phyloP scores from a whole-genome alignment of 2,329 filamentous ascomycete genomes.

The Exserohilum turcica region DNA sequence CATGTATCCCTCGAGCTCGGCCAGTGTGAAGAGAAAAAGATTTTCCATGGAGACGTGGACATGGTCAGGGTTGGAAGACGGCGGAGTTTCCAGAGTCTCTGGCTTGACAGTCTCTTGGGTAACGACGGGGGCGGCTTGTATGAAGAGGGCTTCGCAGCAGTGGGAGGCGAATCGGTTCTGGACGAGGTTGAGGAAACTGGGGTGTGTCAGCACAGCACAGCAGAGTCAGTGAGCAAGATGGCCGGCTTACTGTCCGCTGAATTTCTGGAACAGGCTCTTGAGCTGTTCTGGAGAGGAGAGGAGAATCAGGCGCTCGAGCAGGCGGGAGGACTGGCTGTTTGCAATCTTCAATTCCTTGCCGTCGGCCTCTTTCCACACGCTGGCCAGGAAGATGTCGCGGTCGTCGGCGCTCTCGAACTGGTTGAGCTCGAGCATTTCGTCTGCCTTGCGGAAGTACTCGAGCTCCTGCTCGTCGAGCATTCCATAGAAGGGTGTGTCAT shows the following conservation, averaged over 20 bases:
- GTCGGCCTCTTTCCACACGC: slow-evolving; percentile 82
- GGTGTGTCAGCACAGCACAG: slow-evolving; percentile 16
- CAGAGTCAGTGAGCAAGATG: neutral
- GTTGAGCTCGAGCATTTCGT: slow-evolving; percentile 87
- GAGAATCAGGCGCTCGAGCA: slow-evolving; percentile 90
- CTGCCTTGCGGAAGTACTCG: slow-evolving; percentile 90
- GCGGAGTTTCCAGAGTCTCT: slow-evolving; percentile 49
- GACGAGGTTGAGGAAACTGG: slow-evolving; percentile 79
- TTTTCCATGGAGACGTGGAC: slow-evolving; percentile 75
- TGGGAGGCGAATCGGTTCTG: slow-evolving; percentile 97
- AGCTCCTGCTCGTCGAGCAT: slow-evolving; percentile 92
- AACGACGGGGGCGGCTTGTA: slow-evolving; percentile 78
- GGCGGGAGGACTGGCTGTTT: slow-evolving; percentile 88
- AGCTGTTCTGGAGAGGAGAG: slow-evolving; percentile 79
- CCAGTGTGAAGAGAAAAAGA: slow-evolving; percentile 79
- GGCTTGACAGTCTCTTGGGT: slow-evolving; percentile 69
- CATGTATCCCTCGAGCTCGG: slow-evolving; percentile 86
- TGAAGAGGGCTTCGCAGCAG: slow-evolving; percentile 92
- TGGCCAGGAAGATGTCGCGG: slow-evolving; percentile 64
- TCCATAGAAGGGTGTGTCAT: slow-evolving; percentile 83
- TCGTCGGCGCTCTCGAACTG: slow-evolving; percentile 77
- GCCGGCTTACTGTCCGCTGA: slow-evolving; percentile 71
- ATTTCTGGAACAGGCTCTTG: slow-evolving; percentile 83
- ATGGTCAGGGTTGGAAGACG: slow-evolving; percentile 55
- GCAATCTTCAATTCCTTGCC: slow-evolving; percentile 96